A percentile compares a stretch with the other conserved stretches of the same genome.
Conservation (phyloP, 768 basidiomycete species). For the Panus rudis region DNA sequence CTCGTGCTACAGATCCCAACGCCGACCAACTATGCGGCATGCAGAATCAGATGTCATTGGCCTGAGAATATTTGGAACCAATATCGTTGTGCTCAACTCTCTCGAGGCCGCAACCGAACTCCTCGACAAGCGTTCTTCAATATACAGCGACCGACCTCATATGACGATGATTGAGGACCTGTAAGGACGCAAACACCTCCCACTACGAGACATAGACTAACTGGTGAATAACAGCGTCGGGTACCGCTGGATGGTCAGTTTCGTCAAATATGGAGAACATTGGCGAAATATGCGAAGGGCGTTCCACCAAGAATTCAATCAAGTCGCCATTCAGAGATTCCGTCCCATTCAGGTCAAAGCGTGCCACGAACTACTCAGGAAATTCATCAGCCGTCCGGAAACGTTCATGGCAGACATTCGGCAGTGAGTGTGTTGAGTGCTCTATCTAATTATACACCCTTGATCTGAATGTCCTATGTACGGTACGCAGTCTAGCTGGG, state of each 20-base stretch:
- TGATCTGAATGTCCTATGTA: no score
- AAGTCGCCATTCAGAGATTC: constrained; percentile 1
- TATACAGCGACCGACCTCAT: constrained; percentile 2
- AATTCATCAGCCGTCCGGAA: not conserved
- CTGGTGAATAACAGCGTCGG: no score
- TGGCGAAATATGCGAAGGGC: constrained; percentile 9
- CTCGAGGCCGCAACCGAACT: no score
- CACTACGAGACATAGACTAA: no score
- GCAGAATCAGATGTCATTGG: constrained; percentile 13
- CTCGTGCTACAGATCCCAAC: not conserved
- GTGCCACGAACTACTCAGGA: not conserved
- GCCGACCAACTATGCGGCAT: not conserved
- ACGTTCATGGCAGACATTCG: constrained; percentile 6
- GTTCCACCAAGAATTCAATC: constrained; percentile 14
- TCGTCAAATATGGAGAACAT: constrained; percentile 7
- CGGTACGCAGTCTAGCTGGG: constrained; percentile 13
- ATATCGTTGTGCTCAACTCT: no score
- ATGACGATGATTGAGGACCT: no score
- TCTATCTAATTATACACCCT: no score
- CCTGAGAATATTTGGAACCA: constrained; percentile 11
- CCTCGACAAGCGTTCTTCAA: constrained; percentile 8
- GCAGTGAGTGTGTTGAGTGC: constrained; percentile 6
- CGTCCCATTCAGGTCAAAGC: not conserved
- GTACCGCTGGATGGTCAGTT: constrained; percentile 4
- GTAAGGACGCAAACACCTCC: no score